These are phyloP conservation scores for Solanum clarkiae DNA, from an alignment of 257 asterid genomes.

Conservation along the genomic window DNA sequence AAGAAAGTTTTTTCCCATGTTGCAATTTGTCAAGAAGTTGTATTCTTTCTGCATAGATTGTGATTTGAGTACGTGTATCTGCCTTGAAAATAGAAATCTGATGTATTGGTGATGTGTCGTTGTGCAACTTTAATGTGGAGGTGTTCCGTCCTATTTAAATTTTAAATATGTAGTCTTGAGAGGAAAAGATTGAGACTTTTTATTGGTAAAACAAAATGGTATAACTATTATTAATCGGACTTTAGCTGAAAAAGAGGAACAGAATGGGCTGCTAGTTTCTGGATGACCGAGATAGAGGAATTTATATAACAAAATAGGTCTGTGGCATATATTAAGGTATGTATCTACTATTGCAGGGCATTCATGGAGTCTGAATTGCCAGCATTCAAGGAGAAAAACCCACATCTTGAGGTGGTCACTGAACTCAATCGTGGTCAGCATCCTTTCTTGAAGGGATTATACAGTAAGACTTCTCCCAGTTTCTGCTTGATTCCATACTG, in stretches of 20 bases:
- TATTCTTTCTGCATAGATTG: background rate
- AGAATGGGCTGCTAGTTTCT: background rate
- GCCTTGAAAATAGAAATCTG: background rate
- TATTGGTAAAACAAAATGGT: background rate
- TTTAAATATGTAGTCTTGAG: background rate
- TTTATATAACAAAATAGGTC: background rate
- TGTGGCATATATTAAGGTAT: background rate
- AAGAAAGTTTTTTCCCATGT: background rate
- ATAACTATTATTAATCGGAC: background rate
- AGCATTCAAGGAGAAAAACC: conserved; percentile 51
- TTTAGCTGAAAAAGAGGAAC: background rate
- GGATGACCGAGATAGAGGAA: background rate
- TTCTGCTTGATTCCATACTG: background rate
- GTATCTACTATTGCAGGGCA: conserved; percentile 28
- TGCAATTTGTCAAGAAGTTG: background rate
- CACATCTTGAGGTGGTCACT: conserved; percentile 82
- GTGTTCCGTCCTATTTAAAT: background rate
- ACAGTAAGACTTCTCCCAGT: conserved; percentile 29
- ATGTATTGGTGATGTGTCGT: background rate
- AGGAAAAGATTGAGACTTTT: background rate
- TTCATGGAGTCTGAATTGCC: conserved; percentile 75
- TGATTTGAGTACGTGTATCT: background rate
- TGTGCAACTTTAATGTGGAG: background rate
- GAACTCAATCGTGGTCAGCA: conserved; percentile 85
- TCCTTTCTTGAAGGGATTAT: conserved; percentile 75